These are phyloP conservation scores for Corylus heterophylla DNA, from an alignment of 306 rosid species.

Conservation along the genomic window DNA sequence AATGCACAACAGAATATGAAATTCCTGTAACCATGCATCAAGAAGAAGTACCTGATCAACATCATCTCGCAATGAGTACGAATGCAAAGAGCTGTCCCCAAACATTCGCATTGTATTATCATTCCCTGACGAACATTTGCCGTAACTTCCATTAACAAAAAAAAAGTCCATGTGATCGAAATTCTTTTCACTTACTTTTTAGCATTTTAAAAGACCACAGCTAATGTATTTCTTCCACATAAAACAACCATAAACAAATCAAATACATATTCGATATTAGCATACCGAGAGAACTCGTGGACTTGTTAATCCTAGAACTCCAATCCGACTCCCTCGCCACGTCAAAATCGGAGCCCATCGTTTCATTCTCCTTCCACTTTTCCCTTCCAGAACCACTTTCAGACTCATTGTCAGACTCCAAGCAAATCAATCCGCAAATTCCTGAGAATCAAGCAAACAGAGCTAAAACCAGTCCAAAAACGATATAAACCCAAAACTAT, in stretches of 20 bases:
- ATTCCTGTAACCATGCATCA: neutral
- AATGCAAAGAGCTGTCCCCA: constrained; percentile 30
- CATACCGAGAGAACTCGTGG: constrained; percentile 50
- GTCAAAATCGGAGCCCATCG: constrained; percentile 22
- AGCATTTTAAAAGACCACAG: constrained; percentile 3
- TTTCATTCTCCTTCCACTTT: constrained; percentile 35
- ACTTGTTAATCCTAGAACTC: constrained; percentile 30
- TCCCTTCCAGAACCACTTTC: constrained; percentile 40
- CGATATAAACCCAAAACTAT: neutral
- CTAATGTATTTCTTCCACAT: neutral
- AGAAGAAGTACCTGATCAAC: constrained; percentile 36
- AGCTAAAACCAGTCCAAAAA: neutral
- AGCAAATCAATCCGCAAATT: constrained; percentile 64
- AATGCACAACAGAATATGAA: neutral
- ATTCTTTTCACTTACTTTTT: neutral
- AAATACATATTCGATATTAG: constrained; percentile 17
- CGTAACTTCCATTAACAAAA: constrained; percentile 12
- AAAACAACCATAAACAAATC: constrained; percentile 3
- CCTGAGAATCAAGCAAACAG: constrained; percentile 42
- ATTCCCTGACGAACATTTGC: constrained; percentile 38
- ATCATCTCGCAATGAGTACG: constrained; percentile 42
- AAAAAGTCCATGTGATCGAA: neutral
- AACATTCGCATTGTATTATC: constrained; percentile 28
- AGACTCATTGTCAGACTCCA: constrained; percentile 83
- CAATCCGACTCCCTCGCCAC: constrained; percentile 34